Conservation (phyloP, 2,329 filamentous ascomycete species). For the Talaromyces verruculosus region DNA sequence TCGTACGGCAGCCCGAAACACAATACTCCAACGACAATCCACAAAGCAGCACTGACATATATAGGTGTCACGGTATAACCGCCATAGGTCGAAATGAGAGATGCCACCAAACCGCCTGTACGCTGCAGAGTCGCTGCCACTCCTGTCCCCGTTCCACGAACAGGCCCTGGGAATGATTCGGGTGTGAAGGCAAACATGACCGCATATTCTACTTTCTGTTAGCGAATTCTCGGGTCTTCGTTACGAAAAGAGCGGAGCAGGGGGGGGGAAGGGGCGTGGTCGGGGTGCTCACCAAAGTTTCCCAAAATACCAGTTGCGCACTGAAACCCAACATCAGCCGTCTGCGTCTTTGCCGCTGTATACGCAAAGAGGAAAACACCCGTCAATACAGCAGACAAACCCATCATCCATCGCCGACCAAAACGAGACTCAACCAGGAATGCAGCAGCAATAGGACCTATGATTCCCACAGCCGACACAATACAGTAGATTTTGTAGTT, state of each 20-base stretch:
- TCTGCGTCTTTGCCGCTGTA: constrained; percentile 44
- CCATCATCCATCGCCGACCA: constrained; percentile 49
- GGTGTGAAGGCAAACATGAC: constrained; percentile 5
- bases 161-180: background rate
- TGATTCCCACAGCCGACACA: background rate
- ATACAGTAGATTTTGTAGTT: background rate
- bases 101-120: constrained; percentile 38
- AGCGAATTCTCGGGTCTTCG: background rate
- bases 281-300: background rate
- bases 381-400: constrained; percentile 45
- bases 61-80: constrained; percentile 48
- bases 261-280: too few relatives aligned
- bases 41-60: constrained; percentile 48
- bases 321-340: constrained; percentile 34
- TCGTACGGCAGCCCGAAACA: constrained; percentile 49
- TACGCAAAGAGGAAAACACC: constrained; percentile 51
- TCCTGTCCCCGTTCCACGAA: background rate
- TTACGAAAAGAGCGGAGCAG: background rate
- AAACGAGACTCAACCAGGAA: constrained; percentile 46
- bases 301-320: constrained; percentile 41
- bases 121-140: background rate
- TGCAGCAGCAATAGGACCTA: constrained; percentile 45
- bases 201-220: background rate
- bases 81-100: constrained; percentile 46
- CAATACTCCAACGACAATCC: constrained; percentile 45